A percentile compares a stretch with the other conserved stretches of the same genome.
Evolutionary conservation across 2,329 filamentous ascomycete species (phyloP).

Genomic region (Xylogone sp.): DNA sequence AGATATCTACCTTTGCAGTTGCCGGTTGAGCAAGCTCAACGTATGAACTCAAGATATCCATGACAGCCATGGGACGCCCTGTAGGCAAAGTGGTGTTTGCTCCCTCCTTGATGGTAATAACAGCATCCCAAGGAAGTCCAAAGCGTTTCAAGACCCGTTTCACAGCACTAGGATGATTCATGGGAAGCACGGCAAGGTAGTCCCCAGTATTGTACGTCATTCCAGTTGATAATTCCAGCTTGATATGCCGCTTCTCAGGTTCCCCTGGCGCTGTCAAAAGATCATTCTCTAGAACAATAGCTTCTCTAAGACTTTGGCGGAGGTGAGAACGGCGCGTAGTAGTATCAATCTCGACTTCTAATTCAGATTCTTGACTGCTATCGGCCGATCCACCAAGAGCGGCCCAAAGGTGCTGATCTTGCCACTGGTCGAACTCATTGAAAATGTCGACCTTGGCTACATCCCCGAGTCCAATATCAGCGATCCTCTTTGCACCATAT

Average conservation of each 20-base stretch:
- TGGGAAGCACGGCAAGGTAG: conserved; percentile 68
- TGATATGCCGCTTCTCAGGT: conserved; percentile 59
- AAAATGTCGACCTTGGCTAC: conserved; percentile 63
- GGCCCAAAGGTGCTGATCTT: conserved; percentile 51
- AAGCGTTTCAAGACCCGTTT: conserved; percentile 56
- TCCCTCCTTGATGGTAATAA: conserved; percentile 42
- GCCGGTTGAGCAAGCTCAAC: conserved; percentile 57
- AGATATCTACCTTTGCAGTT: conserved; percentile 37
- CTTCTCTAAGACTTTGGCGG: conserved; percentile 57
- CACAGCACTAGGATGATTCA: conserved; percentile 62
- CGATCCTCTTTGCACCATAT: conserved; percentile 45
- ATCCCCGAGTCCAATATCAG: conserved; percentile 52
- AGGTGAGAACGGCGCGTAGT: conserved; percentile 31
- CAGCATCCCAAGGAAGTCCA: conserved; percentile 54
- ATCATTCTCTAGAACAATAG: conserved; percentile 48
- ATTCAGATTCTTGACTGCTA: conserved; percentile 10
- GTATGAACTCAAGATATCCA: conserved; percentile 52
- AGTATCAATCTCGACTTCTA: conserved; percentile 19
- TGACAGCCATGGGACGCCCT: conserved; percentile 44
- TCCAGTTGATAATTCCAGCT: conserved; percentile 62
- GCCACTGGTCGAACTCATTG: conserved; percentile 63
- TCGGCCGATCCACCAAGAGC: conserved; percentile 28
- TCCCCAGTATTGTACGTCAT: conserved; percentile 69
- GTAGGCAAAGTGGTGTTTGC: conserved; percentile 38
- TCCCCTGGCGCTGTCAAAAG: conserved; percentile 45